Percentiles rank a stretch among this genome's conserved stretches.
phyloP scores from a whole-genome alignment of 805 yeast genomes.

The Citeromyces matritensis region DNA sequence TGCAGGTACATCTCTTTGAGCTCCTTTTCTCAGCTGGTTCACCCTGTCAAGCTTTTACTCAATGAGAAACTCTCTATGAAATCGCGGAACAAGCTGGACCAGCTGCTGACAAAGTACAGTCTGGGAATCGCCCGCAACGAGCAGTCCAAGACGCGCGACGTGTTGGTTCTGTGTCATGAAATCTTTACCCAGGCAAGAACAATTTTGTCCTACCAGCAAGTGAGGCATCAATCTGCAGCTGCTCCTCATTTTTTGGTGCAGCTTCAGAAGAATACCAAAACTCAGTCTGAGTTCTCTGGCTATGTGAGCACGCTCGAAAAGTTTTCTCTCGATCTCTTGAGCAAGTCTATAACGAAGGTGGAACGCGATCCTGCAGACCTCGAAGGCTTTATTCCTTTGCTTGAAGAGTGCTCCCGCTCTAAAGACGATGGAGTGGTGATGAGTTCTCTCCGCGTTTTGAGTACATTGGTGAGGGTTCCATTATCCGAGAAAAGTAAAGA shows the following conservation, averaged over 20 bases:
- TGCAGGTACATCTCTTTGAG: constrained; percentile 47
- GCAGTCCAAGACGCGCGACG: constrained; percentile 38
- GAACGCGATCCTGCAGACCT: constrained; percentile 36
- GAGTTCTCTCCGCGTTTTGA: constrained; percentile 49
- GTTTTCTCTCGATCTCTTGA: constrained; percentile 62
- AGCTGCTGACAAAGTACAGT: constrained; percentile 60
- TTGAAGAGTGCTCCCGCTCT: constrained; percentile 27
- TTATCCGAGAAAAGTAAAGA: constrained; percentile 37
- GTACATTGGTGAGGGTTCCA: constrained; percentile 43
- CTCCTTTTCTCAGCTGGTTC: constrained; percentile 38
- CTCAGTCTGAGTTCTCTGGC: constrained; percentile 38
- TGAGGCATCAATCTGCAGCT: constrained; percentile 6
- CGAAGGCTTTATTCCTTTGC: constrained; percentile 59
- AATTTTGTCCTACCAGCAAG: constrained; percentile 8
- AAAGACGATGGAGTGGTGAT: constrained; percentile 69
- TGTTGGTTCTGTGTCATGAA: constrained; percentile 61
- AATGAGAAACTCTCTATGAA: constrained; percentile 51
- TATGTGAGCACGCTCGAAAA: constrained; percentile 52
- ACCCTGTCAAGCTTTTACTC: constrained; percentile 54
- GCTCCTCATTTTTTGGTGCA: constrained; percentile 67
- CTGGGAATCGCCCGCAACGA: constrained; percentile 66
- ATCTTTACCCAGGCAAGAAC: constrained; percentile 39
- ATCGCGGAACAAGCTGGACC: constrained; percentile 64
- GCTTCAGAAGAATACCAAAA: constrained; percentile 38
- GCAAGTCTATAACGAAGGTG: constrained; percentile 46